These are phyloP conservation scores for Boletus pseudopeckii DNA, from an alignment of 768 basidiomycete species.

Conservation along the genomic window DNA sequence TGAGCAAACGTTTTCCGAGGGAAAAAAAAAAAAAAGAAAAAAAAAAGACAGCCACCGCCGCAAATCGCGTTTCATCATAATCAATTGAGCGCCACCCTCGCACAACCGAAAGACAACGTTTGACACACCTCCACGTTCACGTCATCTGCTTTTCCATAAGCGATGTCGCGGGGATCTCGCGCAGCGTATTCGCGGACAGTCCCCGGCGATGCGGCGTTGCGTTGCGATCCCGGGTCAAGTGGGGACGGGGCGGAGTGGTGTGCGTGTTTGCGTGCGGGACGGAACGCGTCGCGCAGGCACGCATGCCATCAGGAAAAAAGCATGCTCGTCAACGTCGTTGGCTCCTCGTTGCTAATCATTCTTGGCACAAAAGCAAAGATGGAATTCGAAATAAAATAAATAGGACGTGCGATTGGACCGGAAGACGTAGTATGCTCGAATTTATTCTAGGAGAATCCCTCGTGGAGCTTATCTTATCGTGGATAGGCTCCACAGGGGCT, in stretches of 20 bases:
- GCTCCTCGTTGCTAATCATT: too few relatives aligned
- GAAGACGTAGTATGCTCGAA: too few relatives aligned
- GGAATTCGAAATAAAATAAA: too few relatives aligned
- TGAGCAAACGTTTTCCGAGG: background rate
- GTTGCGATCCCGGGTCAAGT: background rate
- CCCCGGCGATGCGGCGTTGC: background rate
- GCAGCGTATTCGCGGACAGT: constrained; percentile 6
- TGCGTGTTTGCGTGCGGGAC: background rate
- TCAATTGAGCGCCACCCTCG: constrained; percentile 8
- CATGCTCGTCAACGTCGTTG: too few relatives aligned
- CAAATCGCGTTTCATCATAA: background rate
- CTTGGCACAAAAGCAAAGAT: too few relatives aligned
- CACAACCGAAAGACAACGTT: too few relatives aligned
- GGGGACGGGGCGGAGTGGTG: background rate
- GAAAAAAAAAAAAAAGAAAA: background rate
- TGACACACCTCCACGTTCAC: background rate
- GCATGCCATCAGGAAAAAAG: too few relatives aligned
- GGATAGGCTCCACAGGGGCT: too few relatives aligned
- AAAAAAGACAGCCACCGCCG: background rate
- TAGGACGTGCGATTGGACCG: too few relatives aligned
- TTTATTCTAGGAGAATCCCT: too few relatives aligned
- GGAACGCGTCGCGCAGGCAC: background rate
- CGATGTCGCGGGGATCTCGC: constrained; percentile 19
- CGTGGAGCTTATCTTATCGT: too few relatives aligned
- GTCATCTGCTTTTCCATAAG: constrained; percentile 12